Evolutionary conservation across 345 rosid genomes (phyloP).

Genomic region (Pseudoturritis turrita): DNA sequence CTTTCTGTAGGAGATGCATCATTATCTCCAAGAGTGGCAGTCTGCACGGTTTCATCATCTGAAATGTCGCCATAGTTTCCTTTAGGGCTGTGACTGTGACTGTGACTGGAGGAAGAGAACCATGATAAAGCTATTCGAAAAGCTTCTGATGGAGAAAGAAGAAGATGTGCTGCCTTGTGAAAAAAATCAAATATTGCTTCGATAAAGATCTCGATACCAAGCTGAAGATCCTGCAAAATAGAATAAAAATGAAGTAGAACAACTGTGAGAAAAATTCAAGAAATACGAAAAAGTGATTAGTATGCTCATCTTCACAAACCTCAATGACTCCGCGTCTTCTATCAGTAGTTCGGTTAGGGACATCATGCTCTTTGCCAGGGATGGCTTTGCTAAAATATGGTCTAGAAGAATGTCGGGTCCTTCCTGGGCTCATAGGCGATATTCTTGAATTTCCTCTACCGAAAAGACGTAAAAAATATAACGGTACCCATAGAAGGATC

Average conservation of each 20-base stretch:
- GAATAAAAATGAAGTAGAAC: background rate
- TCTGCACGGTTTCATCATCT: slow-evolving; percentile 35
- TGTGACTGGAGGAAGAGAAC: slow-evolving; percentile 41
- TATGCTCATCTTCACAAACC: slow-evolving; percentile 40
- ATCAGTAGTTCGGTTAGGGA: slow-evolving; percentile 67
- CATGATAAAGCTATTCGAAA: slow-evolving; percentile 35
- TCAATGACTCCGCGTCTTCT: slow-evolving; percentile 94
- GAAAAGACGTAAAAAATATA: slow-evolving; percentile 34
- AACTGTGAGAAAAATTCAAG: background rate
- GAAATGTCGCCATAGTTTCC: slow-evolving; percentile 18
- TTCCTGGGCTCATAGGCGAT: slow-evolving; percentile 32
- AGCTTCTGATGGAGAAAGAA: slow-evolving; percentile 73
- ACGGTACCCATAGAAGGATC: slow-evolving; percentile 52
- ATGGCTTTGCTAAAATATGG: slow-evolving; percentile 37
- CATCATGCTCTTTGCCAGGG: slow-evolving; percentile 51
- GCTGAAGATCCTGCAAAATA: slow-evolving; percentile 77
- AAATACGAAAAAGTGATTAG: background rate
- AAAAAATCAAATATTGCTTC: slow-evolving; percentile 69
- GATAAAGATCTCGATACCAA: slow-evolving; percentile 72
- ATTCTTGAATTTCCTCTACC: slow-evolving; percentile 31
- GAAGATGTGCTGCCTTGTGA: slow-evolving; percentile 64
- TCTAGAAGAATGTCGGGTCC: slow-evolving; percentile 32
- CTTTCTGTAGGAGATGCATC: slow-evolving; percentile 52
- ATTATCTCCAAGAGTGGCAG: slow-evolving; percentile 52
- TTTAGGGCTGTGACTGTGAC: background rate